Conservation (phyloP, 1,284 basidiomycete species). For the Ceratobasidium sp. region DNA sequence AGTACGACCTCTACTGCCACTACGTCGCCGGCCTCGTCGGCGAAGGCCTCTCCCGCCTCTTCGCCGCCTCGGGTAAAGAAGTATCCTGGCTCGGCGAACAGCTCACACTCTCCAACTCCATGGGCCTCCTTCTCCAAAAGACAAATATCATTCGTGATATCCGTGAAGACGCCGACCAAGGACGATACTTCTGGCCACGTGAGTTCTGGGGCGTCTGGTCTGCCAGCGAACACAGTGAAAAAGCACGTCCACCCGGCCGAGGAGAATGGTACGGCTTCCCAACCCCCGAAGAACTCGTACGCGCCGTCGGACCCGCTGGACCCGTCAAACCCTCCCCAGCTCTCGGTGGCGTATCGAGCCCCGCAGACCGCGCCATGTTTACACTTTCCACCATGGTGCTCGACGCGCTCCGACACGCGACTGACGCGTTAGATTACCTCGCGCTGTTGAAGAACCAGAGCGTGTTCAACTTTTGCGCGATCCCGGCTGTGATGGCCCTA, state of each 20-base stretch:
- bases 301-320: conserved; percentile 57
- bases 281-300: conserved; percentile 71
- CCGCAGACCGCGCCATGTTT: conserved; percentile 75
- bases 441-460: conserved; percentile 89
- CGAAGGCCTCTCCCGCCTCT: conserved; percentile 93
- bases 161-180: conserved; percentile 90
- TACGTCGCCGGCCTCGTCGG: conserved; percentile 99
- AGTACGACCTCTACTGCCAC: conserved; percentile 98
- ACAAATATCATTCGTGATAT: conserved; percentile 98
- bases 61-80: conserved; percentile 91
- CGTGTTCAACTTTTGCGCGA: conserved; percentile 97
- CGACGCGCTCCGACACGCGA: conserved; percentile 88
- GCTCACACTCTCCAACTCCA: conserved; percentile 91
- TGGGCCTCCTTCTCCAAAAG: conserved; percentile 99
- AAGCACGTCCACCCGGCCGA: conserved; percentile 48
- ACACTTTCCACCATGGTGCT: conserved; percentile 90
- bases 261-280: conserved; percentile 71
- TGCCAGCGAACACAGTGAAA: conserved; percentile 51
- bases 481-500: conserved; percentile 96
- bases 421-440: conserved; percentile 92
- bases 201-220: conserved; percentile 82
- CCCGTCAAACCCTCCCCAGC: conserved; percentile 54
- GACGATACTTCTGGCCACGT: conserved; percentile 94
- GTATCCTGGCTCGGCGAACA: conserved; percentile 81
- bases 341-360: conserved; percentile 62